These are phyloP conservation scores for Tanacetum coccineum DNA, from an alignment of 129 eudicot species.

Conservation along the genomic window DNA sequence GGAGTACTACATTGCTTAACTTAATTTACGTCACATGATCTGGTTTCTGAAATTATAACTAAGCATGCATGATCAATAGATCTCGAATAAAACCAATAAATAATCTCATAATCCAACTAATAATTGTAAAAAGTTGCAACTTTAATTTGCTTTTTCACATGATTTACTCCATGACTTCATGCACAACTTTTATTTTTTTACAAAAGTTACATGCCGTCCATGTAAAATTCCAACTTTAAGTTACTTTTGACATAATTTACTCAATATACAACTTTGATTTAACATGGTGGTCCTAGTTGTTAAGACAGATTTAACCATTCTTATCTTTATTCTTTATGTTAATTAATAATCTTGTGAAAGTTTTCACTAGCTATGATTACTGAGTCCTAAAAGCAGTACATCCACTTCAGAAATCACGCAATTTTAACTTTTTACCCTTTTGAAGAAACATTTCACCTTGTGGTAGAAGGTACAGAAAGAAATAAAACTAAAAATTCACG, in stretches of 20 bases:
- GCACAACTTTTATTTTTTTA: conserved; percentile 15
- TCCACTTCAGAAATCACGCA: conserved; percentile 40
- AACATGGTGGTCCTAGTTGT: neutral
- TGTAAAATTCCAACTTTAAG: conserved; percentile 29
- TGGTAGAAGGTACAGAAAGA: neutral
- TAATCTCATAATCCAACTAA: conserved; percentile 12
- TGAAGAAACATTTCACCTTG: neutral
- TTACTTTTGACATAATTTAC: conserved; percentile 45
- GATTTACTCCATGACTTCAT: conserved; percentile 8
- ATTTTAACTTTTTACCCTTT: conserved; percentile 6
- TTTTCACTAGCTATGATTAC: conserved; percentile 55
- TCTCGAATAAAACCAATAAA: neutral
- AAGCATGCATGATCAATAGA: conserved; percentile 6
- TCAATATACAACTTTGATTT: conserved; percentile 8
- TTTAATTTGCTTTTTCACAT: conserved; percentile 17
- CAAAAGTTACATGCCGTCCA: conserved; percentile 23
- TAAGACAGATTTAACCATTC: conserved; percentile 17
- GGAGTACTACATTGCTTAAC: neutral
- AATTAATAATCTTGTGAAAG: conserved; percentile 38
- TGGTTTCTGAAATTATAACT: neutral
- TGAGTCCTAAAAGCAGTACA: conserved; percentile 66
- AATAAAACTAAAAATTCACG: neutral
- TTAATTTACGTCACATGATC: neutral
- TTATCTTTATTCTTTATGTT: conserved; percentile 24
- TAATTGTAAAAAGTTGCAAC: conserved; percentile 2